Evolutionary conservation across 331 rosid genomes (phyloP).

Genomic region (Quercus phellos): DNA sequence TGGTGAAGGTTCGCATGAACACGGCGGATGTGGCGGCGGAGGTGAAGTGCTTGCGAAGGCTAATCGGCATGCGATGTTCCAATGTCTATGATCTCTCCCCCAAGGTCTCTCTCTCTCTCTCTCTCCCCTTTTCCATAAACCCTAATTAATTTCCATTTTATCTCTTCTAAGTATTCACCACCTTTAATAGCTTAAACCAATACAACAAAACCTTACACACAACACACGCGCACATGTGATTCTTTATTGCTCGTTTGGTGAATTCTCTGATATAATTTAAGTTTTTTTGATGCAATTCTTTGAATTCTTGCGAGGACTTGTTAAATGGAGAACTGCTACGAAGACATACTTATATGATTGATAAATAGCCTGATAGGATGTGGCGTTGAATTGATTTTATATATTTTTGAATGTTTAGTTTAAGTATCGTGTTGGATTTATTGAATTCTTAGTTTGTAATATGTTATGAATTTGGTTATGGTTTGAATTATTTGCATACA

Average conservation of each 20-base stretch:
- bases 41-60: constrained; percentile 73
- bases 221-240: no score
- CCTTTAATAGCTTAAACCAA: not conserved
- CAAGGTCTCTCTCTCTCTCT: constrained; percentile 43
- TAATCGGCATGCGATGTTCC: constrained; percentile 98
- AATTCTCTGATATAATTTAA: no score
- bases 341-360: no score
- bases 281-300: no score
- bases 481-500: no score
- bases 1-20: constrained; percentile 99
- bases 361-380: no score
- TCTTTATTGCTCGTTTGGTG: no score
- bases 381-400: no score
- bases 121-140: not conserved
- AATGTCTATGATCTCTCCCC: constrained; percentile 94
- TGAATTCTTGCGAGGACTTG: no score
- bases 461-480: no score
- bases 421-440: not conserved
- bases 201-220: not conserved
- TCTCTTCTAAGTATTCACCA: not conserved
- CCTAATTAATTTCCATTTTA: not conserved
- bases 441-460: not conserved
- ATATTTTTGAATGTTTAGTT: not conserved
- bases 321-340: no score
- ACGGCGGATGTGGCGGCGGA: constrained; percentile 99